These are phyloP conservation scores for Phoma herbarum DNA, from an alignment of 2,329 filamentous ascomycete genomes.

Conservation along the genomic window DNA sequence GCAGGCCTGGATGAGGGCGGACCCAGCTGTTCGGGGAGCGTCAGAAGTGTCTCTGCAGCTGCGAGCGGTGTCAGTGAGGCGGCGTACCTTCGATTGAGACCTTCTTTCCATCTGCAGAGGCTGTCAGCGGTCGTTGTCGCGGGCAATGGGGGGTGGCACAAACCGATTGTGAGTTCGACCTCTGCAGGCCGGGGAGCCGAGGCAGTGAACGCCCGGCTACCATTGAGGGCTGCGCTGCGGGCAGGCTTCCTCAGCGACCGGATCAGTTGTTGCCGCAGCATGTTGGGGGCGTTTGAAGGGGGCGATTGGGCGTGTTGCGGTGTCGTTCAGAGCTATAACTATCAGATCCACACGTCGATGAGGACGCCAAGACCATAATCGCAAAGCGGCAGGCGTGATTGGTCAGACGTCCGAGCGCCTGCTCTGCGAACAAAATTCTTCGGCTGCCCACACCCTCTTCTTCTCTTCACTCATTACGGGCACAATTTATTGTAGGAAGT, in stretches of 20 bases:
- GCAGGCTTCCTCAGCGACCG: slow-evolving; percentile 68
- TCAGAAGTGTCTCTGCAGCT: slow-evolving; percentile 39
- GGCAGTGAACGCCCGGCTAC: slow-evolving; percentile 82
- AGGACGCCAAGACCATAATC: slow-evolving; percentile 21
- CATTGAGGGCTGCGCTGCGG: slow-evolving; percentile 62
- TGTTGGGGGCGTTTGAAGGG: slow-evolving; percentile 53
- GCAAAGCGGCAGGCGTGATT: slow-evolving; percentile 39
- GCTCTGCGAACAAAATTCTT: slow-evolving; percentile 40
- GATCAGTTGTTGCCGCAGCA: slow-evolving; percentile 71
- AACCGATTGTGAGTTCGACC: slow-evolving; percentile 96
- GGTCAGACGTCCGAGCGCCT: slow-evolving; percentile 33
- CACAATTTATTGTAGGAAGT: slow-evolving; percentile 73
- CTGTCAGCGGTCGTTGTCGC: slow-evolving; percentile 45
- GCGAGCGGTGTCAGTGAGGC: slow-evolving; percentile 14
- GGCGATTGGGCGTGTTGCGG: slow-evolving; percentile 38
- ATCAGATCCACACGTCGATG: slow-evolving; percentile 7
- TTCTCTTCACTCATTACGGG: slow-evolving; percentile 65
- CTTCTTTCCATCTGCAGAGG: slow-evolving; percentile 86
- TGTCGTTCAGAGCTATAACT: slow-evolving; percentile 30
- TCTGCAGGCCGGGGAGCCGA: slow-evolving; percentile 82
- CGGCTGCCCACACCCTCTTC: slow-evolving; percentile 28
- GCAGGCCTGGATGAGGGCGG: slow-evolving; percentile 97
- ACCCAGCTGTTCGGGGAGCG: slow-evolving; percentile 73
- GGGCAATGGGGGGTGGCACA: slow-evolving; percentile 50
- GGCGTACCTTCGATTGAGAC: slow-evolving; percentile 91